phyloP scores from a whole-genome alignment of 768 basidiomycete genomes.

The Botryobasidium botryosum region DNA sequence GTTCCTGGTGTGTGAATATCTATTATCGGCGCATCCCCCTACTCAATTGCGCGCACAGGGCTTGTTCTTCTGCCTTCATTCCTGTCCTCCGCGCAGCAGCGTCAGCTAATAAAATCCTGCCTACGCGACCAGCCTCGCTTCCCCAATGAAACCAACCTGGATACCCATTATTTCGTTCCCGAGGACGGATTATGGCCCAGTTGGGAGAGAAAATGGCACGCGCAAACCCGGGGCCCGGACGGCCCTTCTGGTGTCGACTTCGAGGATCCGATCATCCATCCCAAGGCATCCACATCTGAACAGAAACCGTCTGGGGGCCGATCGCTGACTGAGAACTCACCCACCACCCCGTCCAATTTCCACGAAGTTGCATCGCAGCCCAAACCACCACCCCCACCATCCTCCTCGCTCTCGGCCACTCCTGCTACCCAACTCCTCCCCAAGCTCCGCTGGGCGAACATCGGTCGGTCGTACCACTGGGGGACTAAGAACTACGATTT shows the following conservation, averaged over 20 bases:
- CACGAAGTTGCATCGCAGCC: conserved; percentile 33
- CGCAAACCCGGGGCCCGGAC: neutral
- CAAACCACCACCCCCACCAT: conserved; percentile 49
- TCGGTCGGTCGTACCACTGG: conserved; percentile 97
- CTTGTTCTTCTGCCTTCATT: conserved; percentile 72
- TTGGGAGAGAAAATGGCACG: conserved; percentile 10
- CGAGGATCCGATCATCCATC: conserved; percentile 22
- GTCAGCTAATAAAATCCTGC: conserved; percentile 51
- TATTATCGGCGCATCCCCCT: neutral
- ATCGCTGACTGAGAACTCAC: conserved; percentile 47
- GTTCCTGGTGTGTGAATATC: conserved; percentile 34
- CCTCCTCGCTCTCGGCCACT: conserved; percentile 35
- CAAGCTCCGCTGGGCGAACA: conserved; percentile 88
- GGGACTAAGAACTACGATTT: conserved; percentile 92
- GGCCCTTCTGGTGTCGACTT: neutral
- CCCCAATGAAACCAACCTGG: conserved; percentile 82
- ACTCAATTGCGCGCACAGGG: conserved; percentile 28
- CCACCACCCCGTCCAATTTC: conserved; percentile 44
- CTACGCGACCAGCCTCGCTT: conserved; percentile 54
- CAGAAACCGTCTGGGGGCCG: conserved; percentile 11
- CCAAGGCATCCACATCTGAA: conserved; percentile 25
- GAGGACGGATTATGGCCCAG: conserved; percentile 61
- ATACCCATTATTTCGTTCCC: conserved; percentile 71
- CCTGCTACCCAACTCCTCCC: conserved; percentile 40
- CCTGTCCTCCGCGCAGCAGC: conserved; percentile 44